These are phyloP conservation scores for Carnegiea gigantea DNA, from an alignment of 179 eudicot genomes.

Conservation along the genomic window DNA sequence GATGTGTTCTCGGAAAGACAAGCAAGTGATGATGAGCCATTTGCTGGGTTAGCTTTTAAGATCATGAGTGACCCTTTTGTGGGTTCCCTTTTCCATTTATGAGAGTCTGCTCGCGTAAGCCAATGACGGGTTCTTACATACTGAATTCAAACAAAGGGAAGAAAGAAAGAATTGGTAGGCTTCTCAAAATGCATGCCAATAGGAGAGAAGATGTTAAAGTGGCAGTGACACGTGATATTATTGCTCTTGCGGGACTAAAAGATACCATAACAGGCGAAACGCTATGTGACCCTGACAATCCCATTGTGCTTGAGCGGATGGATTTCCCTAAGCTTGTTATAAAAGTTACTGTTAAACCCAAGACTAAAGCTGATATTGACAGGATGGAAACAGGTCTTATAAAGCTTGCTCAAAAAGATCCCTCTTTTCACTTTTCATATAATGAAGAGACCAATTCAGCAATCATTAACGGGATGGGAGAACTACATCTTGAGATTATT, in stretches of 20 bases:
- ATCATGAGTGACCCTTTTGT: constrained; percentile 94
- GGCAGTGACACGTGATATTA: constrained; percentile 84
- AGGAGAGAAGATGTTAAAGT: constrained; percentile 87
- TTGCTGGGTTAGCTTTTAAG: constrained; percentile 91
- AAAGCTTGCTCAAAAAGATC: constrained; percentile 99
- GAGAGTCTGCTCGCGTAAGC: constrained; percentile 80
- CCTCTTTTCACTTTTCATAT: constrained; percentile 95
- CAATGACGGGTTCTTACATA: constrained; percentile 80
- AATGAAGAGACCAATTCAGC: constrained; percentile 95
- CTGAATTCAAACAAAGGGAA: constrained; percentile 89
- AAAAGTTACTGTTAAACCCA: constrained; percentile 96
- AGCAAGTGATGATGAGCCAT: constrained; percentile 83
- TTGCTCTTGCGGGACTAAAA: constrained; percentile 94
- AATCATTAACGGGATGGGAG: constrained; percentile 96
- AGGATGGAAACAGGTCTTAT: constrained; percentile 77
- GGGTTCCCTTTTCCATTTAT: constrained; percentile 94
- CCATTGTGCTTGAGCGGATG: constrained; percentile 91
- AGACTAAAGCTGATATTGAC: constrained; percentile 95
- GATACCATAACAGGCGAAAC: constrained; percentile 97
- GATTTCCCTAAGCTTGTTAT: constrained; percentile 98
- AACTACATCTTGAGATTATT: constrained; percentile 93
- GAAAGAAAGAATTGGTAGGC: constrained; percentile 93
- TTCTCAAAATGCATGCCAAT: constrained; percentile 97
- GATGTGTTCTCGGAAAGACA: constrained; percentile 58
- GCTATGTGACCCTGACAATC: constrained; percentile 69